phyloP scores from a whole-genome alignment of 805 yeast genomes.

The Kodamaea sagamina region DNA sequence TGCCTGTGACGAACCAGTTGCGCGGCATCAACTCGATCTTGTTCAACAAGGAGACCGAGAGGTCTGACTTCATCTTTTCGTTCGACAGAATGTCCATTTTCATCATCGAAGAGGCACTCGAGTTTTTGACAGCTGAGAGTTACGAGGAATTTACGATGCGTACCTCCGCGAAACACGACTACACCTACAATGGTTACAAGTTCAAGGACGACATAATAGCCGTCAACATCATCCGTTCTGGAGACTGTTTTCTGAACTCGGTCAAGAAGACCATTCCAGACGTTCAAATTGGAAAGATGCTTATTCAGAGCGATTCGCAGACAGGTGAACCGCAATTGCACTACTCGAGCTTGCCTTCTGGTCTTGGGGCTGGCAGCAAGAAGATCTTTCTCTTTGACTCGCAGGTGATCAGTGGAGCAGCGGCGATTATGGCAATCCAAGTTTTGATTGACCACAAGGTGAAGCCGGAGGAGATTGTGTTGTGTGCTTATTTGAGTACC shows the following conservation, averaged over 20 bases:
- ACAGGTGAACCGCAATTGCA: constrained; percentile 96
- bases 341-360: constrained; percentile 68
- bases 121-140: constrained; percentile 40
- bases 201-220: constrained; percentile 60
- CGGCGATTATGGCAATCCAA: constrained; percentile 91
- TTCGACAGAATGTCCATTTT: constrained; percentile 80
- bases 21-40: constrained; percentile 71
- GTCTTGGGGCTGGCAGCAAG: constrained; percentile 23
- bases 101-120: constrained; percentile 68
- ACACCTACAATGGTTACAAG: constrained; percentile 40
- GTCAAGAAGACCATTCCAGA: constrained; percentile 76
- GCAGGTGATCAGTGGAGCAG: constrained; percentile 89
- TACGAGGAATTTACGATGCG: constrained; percentile 37
- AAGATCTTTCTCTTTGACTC: constrained; percentile 78
- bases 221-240: constrained; percentile 82
- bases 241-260: constrained; percentile 87
- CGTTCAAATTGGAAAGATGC: constrained; percentile 74
- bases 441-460: constrained; percentile 83
- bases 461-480: constrained; percentile 56
- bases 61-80: constrained; percentile 83
- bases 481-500: constrained; percentile 74
- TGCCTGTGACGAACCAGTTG: constrained; percentile 64
- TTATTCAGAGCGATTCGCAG: constrained; percentile 81
- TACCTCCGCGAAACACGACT: constrained; percentile 21
- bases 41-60: constrained; percentile 51